These are phyloP conservation scores for Penicillium sp. DNA, from an alignment of 2,329 filamentous ascomycete genomes.

Conservation along the genomic window DNA sequence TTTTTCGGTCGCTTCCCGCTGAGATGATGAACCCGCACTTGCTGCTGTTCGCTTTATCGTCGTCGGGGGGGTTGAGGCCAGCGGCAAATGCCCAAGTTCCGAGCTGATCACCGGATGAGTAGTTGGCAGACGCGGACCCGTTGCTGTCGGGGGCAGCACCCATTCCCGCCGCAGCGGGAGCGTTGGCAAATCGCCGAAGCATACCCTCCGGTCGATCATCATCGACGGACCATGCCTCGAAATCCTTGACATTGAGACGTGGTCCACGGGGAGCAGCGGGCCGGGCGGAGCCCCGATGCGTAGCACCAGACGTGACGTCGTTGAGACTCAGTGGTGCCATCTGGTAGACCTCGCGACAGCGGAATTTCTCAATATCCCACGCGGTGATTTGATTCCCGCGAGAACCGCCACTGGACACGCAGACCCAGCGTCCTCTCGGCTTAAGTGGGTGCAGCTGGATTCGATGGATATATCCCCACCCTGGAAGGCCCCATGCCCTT, in stretches of 20 bases:
- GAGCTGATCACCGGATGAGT: conserved; percentile 25
- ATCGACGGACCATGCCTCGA: conserved; percentile 85
- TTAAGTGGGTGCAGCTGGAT: conserved; percentile 75
- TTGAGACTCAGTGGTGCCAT: conserved; percentile 40
- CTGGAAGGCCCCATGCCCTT: conserved; percentile 83
- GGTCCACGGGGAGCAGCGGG: conserved; percentile 29
- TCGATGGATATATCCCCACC: conserved; percentile 74
- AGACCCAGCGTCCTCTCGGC: conserved; percentile 78
- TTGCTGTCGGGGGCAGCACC: conserved; percentile 50
- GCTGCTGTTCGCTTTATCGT: conserved; percentile 53
- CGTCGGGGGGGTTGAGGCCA: conserved; percentile 67
- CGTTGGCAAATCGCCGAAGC: conserved; percentile 74
- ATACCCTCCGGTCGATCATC: conserved; percentile 85
- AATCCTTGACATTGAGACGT: conserved; percentile 52
- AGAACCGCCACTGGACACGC: conserved; percentile 81
- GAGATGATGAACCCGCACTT: conserved; percentile 82
- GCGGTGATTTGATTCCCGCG: conserved; percentile 81
- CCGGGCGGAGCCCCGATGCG: conserved; percentile 48
- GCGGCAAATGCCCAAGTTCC: conserved; percentile 74
- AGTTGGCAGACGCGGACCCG: conserved; percentile 16
- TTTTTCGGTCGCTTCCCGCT: conserved; percentile 82
- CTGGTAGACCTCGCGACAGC: conserved; percentile 86
- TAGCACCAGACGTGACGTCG: conserved; percentile 38
- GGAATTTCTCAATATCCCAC: conserved; percentile 89
- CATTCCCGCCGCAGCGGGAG: conserved; percentile 51